These are phyloP conservation scores for Plantago elongata DNA, from an alignment of 257 asterid species.

Conservation along the genomic window DNA sequence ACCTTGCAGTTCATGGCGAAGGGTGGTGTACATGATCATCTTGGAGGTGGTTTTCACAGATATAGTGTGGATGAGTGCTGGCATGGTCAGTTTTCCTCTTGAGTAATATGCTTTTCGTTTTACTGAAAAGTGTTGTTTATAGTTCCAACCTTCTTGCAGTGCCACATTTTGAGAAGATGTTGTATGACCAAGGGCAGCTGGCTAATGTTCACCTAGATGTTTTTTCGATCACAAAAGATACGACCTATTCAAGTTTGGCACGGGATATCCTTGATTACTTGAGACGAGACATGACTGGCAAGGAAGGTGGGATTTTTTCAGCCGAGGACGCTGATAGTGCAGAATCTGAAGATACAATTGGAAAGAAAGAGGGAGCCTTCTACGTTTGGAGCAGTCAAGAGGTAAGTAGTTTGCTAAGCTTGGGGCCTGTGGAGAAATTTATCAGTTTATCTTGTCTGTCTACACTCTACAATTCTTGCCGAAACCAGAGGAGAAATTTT, in stretches of 20 bases:
- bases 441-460: too few species aligned
- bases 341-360: slow-evolving; percentile 57
- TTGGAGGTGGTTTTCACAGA: slow-evolving; percentile 98
- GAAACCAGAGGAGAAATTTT: too few species aligned
- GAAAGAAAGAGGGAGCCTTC: slow-evolving; percentile 92
- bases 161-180: slow-evolving; percentile 98
- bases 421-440: too few species aligned
- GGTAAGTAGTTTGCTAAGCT: slow-evolving; percentile 30
- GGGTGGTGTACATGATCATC: slow-evolving; percentile 91
- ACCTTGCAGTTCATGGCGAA: slow-evolving; percentile 83
- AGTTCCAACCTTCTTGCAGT: slow-evolving; percentile 44
- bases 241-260: slow-evolving; percentile 48
- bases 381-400: slow-evolving; percentile 79
- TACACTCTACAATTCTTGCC: too few species aligned
- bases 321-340: slow-evolving; percentile 99
- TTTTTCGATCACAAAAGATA: slow-evolving; percentile 66
- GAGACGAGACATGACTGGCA: slow-evolving; percentile 93
- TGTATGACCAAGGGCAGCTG: slow-evolving; percentile 97
- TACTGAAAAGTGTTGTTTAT: slow-evolving; percentile 13
- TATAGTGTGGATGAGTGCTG: slow-evolving; percentile 98
- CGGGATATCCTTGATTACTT: slow-evolving; percentile 84
- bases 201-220: slow-evolving; percentile 66
- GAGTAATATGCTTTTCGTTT: neutral
- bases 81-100: slow-evolving; percentile 64
- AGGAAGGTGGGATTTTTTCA: slow-evolving; percentile 77